phyloP scores from a whole-genome alignment of 1,284 basidiomycete species.

The Irpex lacteus region DNA sequence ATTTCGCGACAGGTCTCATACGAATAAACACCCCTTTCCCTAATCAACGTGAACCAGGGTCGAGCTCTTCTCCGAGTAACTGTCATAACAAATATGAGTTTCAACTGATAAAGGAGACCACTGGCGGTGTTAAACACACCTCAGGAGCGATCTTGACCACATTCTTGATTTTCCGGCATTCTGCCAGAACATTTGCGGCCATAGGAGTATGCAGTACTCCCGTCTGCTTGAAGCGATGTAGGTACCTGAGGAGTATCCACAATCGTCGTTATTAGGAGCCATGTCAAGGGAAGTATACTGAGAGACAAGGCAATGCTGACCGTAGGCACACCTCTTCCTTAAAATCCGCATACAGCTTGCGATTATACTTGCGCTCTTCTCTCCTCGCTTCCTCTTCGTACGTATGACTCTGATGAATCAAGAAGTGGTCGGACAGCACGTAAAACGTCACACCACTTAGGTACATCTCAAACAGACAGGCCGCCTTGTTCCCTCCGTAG shows the following conservation, averaged over 20 bases:
- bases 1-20: no score
- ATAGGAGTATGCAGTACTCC: conserved; percentile 44
- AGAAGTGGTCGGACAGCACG: conserved; percentile 81
- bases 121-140: conserved; percentile 24
- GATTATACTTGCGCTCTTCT: conserved; percentile 73
- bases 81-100: background rate
- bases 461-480: conserved; percentile 65
- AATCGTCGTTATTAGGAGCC: no score
- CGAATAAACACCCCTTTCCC: background rate
- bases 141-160: conserved; percentile 38
- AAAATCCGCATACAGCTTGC: conserved; percentile 75
- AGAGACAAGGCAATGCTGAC: conserved; percentile 29
- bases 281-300: no score
- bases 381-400: conserved; percentile 75
- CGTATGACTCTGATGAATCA: conserved; percentile 80
- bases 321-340: conserved; percentile 71
- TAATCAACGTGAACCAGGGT: background rate
- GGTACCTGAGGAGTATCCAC: conserved; percentile 23
- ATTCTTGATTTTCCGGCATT: conserved; percentile 66
- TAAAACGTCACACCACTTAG: conserved; percentile 71
- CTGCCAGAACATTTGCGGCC: conserved; percentile 54
- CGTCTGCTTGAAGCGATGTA: conserved; percentile 48
- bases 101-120: background rate
- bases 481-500: conserved; percentile 75
- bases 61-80: background rate